Evolutionary conservation across 2,329 filamentous ascomycete genomes (phyloP).

Genomic region (Aspergillus ochraceus): DNA sequence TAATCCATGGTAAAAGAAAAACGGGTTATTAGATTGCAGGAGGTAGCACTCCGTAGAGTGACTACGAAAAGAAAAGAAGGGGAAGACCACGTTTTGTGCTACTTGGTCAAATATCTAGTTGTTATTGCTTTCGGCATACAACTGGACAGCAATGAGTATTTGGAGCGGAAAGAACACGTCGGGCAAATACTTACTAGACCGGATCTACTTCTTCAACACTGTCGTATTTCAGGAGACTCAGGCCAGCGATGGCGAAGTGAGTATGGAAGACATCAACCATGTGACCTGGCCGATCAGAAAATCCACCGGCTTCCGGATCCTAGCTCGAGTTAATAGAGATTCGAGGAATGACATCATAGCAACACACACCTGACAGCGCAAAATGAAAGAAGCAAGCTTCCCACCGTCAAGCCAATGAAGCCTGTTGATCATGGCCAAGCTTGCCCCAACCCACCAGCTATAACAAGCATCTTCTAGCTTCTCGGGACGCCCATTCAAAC

Average conservation of each 20-base stretch:
- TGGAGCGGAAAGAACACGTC: neutral
- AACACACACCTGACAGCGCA: conserved; percentile 69
- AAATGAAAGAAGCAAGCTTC: conserved; percentile 77
- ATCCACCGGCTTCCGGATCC: conserved; percentile 78
- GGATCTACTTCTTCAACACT: conserved; percentile 81
- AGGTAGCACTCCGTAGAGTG: conserved; percentile 38
- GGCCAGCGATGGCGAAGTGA: conserved; percentile 79
- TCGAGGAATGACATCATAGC: neutral
- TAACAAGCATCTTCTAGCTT: conserved; percentile 98
- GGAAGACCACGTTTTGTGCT: neutral
- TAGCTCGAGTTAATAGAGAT: conserved; percentile 25
- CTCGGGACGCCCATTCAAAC: conserved; percentile 90
- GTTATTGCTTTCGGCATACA: conserved; percentile 72
- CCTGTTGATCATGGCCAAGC: conserved; percentile 81
- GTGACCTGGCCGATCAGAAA: conserved; percentile 87
- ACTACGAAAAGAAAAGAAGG: conserved; percentile 8
- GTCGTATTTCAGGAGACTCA: conserved; percentile 78
- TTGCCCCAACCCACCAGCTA: conserved; percentile 97
- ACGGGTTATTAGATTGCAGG: conserved; percentile 72
- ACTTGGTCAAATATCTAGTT: conserved; percentile 55
- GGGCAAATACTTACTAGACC: conserved; percentile 65
- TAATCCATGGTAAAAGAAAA: conserved; percentile 52
- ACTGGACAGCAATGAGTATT: conserved; percentile 34
- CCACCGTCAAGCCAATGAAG: conserved; percentile 90
- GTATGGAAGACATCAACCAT: conserved; percentile 99